Conservation (phyloP, 2,329 filamentous ascomycete species). For the Aspergillus texensis region DNA sequence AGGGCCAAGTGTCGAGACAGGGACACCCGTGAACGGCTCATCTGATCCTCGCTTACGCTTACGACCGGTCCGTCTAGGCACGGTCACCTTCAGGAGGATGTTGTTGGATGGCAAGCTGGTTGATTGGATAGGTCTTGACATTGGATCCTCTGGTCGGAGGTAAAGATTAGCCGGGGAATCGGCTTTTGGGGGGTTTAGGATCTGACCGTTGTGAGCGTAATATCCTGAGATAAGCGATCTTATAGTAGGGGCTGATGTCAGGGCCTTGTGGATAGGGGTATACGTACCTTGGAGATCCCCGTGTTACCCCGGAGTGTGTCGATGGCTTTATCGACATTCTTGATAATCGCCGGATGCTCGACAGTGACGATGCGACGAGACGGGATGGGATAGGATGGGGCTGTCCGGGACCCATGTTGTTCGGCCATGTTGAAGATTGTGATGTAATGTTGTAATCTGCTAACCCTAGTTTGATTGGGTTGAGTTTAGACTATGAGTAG, state of each 20-base stretch:
- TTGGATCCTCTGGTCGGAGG: constrained; percentile 76
- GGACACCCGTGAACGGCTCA: constrained; percentile 61
- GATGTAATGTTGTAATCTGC: not conserved
- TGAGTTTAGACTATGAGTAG: not conserved
- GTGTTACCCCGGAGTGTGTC: constrained; percentile 62
- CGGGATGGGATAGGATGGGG: constrained; percentile 56
- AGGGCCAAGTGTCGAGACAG: constrained; percentile 31
- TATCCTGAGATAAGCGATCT: not conserved
- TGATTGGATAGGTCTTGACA: constrained; percentile 77
- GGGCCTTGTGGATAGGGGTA: not conserved
- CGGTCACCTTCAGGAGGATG: constrained; percentile 79
- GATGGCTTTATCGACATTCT: constrained; percentile 65
- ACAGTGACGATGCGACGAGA: constrained; percentile 59
- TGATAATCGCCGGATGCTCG: constrained; percentile 69
- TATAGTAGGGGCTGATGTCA: no score
- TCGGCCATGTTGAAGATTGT: constrained; percentile 24
- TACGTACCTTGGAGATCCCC: constrained; percentile 55
- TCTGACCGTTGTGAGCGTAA: constrained; percentile 34
- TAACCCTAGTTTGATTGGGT: not conserved
- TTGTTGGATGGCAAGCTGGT: constrained; percentile 77
- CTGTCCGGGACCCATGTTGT: constrained; percentile 30
- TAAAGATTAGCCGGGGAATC: constrained; percentile 66
- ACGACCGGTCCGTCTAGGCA: constrained; percentile 83
- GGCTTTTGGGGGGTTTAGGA: constrained; percentile 48
- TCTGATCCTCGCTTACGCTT: constrained; percentile 80